Conservation (phyloP, 2,329 filamentous ascomycete species). For the Neonectria sp. region DNA sequence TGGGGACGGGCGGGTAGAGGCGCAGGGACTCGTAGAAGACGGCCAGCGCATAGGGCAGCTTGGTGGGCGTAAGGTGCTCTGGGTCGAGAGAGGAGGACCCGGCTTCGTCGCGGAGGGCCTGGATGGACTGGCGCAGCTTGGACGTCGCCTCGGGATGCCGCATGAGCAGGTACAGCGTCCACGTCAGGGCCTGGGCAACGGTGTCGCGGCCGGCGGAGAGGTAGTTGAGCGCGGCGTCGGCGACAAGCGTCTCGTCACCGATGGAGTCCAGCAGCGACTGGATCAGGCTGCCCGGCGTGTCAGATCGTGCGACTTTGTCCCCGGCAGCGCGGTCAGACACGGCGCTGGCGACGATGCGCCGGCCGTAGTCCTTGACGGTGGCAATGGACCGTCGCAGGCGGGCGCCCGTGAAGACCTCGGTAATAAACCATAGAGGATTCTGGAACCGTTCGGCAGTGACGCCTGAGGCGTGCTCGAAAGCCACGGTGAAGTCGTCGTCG, state of each 20-base stretch:
- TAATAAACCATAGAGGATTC: slow-evolving; percentile 75
- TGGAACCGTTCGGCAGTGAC: slow-evolving; percentile 74
- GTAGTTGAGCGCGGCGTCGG: slow-evolving; percentile 77
- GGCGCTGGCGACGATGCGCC: slow-evolving; percentile 70
- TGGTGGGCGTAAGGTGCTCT: slow-evolving; percentile 57
- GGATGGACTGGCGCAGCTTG: slow-evolving; percentile 61
- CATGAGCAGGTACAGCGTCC: slow-evolving; percentile 74
- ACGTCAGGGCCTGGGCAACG: slow-evolving; percentile 75
- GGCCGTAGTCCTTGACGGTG: slow-evolving; percentile 69
- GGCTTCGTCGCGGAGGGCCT: slow-evolving; percentile 31
- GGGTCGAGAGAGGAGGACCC: slow-evolving; percentile 10
- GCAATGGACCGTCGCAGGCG: slow-evolving; percentile 65
- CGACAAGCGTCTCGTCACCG: slow-evolving; percentile 67
- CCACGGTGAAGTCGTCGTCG: slow-evolving; percentile 70
- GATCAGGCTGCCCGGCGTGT: slow-evolving; percentile 69
- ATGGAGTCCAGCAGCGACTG: slow-evolving; percentile 73
- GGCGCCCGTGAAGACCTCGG: slow-evolving; percentile 65
- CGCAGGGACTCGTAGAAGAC: slow-evolving; percentile 75
- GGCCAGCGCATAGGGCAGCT: slow-evolving; percentile 71
- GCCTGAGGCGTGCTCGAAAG: slow-evolving; percentile 75
- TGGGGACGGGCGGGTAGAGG: slow-evolving; percentile 75
- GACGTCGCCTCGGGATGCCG: slow-evolving; percentile 59
- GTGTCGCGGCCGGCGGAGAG: slow-evolving; percentile 77
- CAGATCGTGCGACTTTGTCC: slow-evolving; percentile 27
- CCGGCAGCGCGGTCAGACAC: slow-evolving; percentile 51